These are phyloP conservation scores for Aquilaria malaccensis DNA, from an alignment of 345 rosid species.

Conservation along the genomic window DNA sequence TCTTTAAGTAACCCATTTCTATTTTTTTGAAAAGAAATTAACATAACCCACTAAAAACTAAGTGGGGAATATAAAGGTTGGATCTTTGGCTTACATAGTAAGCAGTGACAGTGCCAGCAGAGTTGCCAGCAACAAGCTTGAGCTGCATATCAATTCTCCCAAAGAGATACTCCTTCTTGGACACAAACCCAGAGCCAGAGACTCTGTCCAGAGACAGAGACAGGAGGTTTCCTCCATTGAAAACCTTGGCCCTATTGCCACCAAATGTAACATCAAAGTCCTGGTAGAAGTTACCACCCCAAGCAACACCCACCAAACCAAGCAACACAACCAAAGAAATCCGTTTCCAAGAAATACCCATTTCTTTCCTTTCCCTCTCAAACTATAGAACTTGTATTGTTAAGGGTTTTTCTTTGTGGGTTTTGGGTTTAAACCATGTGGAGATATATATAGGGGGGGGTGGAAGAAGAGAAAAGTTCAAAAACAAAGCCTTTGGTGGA, in stretches of 20 bases:
- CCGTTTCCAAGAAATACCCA: slow-evolving; percentile 13
- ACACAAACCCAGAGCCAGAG: slow-evolving; percentile 58
- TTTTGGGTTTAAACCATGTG: not conserved
- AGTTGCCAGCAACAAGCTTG: slow-evolving; percentile 54
- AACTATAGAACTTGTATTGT: too few species aligned
- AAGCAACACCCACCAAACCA: slow-evolving; percentile 17
- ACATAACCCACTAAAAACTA: not conserved
- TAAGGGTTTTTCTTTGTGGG: slow-evolving; percentile 9
- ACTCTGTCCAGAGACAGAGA: slow-evolving; percentile 42
- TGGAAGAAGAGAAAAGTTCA: not conserved
- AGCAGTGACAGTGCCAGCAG: slow-evolving; percentile 64
- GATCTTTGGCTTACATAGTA: slow-evolving; percentile 32
- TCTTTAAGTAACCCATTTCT: not conserved
- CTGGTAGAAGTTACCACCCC: slow-evolving; percentile 31
- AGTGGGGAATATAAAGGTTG: not conserved
- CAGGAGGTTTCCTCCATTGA: slow-evolving; percentile 36
- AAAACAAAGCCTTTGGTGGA: too few species aligned
- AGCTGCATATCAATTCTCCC: slow-evolving; percentile 56
- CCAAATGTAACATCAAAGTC: slow-evolving; percentile 51
- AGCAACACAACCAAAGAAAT: slow-evolving; percentile 4
- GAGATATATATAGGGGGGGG: not conserved
- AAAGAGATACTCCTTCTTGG: slow-evolving; percentile 42
- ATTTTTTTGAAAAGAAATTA: not conserved
- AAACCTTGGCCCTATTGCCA: slow-evolving; percentile 31
- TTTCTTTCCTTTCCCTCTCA: not conserved